phyloP scores from a whole-genome alignment of 148 eudicot species.

The Beta vulgaris region DNA sequence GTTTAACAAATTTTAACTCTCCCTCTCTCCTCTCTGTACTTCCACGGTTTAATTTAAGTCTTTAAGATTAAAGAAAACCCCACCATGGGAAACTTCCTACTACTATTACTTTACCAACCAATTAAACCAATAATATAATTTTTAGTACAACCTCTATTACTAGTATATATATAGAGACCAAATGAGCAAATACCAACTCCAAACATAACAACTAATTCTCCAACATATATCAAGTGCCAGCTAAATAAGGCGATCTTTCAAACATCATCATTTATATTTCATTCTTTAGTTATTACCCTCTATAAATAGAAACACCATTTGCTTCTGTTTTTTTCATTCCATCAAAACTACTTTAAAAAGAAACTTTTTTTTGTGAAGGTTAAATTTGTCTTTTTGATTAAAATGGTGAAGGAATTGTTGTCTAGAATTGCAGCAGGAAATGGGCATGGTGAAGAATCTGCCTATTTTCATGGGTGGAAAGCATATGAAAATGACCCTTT shows the following conservation, averaged over 20 bases:
- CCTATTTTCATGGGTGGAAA: constrained; percentile 57
- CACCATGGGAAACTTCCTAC: constrained; percentile 11
- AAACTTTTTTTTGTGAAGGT: neutral
- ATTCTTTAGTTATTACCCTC: neutral
- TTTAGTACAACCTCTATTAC: neutral
- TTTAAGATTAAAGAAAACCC: neutral
- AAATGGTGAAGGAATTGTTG: constrained; percentile 27
- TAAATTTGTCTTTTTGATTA: constrained; percentile 3
- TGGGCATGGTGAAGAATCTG: constrained; percentile 51
- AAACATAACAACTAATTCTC: constrained; percentile 8
- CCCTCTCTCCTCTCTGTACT: neutral
- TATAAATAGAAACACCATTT: constrained; percentile 8
- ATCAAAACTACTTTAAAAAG: neutral
- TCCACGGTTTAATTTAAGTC: neutral
- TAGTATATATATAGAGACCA: constrained; percentile 6
- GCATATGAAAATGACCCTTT: constrained; percentile 50
- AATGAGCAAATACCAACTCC: constrained; percentile 19
- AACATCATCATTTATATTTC: constrained; percentile 6
- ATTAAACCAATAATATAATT: neutral
- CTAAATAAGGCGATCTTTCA: constrained; percentile 15
- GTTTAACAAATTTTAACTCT: neutral
- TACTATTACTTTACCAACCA: neutral
- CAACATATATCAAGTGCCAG: constrained; percentile 17
- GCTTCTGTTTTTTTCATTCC: neutral
- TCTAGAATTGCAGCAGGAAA: constrained; percentile 41